A percentile compares a stretch with the other conserved stretches of the same genome.
These are phyloP conservation scores for Penicillium sp. DNA, from an alignment of 2,329 filamentous ascomycete species.

Conservation along the genomic window DNA sequence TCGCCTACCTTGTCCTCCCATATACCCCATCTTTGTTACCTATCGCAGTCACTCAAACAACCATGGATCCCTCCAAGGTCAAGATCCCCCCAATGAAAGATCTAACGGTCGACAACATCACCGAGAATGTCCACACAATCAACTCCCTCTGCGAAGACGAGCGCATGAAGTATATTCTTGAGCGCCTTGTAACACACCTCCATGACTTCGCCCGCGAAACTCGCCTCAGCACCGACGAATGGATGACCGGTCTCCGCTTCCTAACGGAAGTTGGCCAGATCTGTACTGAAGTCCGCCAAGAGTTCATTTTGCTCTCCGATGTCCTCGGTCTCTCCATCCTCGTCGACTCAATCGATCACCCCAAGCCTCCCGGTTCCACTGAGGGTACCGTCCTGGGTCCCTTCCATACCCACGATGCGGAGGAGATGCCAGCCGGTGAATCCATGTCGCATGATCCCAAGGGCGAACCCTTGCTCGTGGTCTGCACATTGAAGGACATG, in stretches of 20 bases:
- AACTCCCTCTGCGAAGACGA: constrained; percentile 68
- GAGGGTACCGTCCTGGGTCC: constrained; percentile 80
- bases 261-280: constrained; percentile 72
- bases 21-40: background rate
- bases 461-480: constrained; percentile 68
- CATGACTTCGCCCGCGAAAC: constrained; percentile 83
- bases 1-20: background rate
- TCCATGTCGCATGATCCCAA: constrained; percentile 67
- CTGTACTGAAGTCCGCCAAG: constrained; percentile 71
- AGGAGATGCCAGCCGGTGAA: constrained; percentile 54
- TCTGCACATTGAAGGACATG: constrained; percentile 71
- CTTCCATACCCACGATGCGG: constrained; percentile 79
- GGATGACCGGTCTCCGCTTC: constrained; percentile 73
- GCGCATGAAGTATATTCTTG: constrained; percentile 70
- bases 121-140: constrained; percentile 71
- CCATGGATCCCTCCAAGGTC: constrained; percentile 45
- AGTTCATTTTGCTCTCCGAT: constrained; percentile 82
- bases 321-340: constrained; percentile 76
- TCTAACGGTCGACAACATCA: constrained; percentile 77
- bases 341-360: constrained; percentile 80
- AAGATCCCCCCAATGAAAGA: constrained; percentile 58
- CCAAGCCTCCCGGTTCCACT: constrained; percentile 68
- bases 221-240: constrained; percentile 71
- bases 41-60: background rate
- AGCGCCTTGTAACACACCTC: constrained; percentile 71